Evolutionary conservation across 441 rosid genomes (phyloP).

Genomic region (Erysimum pusillum): DNA sequence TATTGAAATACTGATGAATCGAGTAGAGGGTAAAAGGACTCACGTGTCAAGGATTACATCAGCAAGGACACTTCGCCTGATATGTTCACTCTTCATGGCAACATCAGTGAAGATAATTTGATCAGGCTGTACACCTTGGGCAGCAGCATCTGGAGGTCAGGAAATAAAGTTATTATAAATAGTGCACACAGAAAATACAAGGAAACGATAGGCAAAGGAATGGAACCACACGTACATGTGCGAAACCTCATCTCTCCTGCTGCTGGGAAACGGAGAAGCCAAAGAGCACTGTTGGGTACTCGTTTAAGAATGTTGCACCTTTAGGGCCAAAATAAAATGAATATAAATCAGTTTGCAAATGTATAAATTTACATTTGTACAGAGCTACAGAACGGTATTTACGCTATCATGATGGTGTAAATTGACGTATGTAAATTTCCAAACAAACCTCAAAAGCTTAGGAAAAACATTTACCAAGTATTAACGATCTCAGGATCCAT

Average conservation of each 20-base stretch:
- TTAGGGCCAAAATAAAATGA: neutral
- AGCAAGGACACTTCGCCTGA: constrained; percentile 94
- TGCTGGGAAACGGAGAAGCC: constrained; percentile 99
- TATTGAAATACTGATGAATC: constrained; percentile 1
- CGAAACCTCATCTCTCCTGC: constrained; percentile 97
- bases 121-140: constrained; percentile 88
- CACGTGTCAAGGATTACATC: constrained; percentile 98
- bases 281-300: constrained; percentile 93
- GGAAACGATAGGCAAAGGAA: constrained; percentile 4
- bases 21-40: constrained; percentile 18
- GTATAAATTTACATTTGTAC: constrained; percentile 10
- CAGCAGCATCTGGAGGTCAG: constrained; percentile 74
- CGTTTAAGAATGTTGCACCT: constrained; percentile 99
- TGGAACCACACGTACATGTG: constrained; percentile 61
- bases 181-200: constrained; percentile 10
- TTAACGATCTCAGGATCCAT: constrained; percentile 97
- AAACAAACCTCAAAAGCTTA: constrained; percentile 15
- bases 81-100: constrained; percentile 97
- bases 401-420: neutral
- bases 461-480: constrained; percentile 70
- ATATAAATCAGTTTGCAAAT: constrained; percentile 7
- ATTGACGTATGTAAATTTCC: neutral
- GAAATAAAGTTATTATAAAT: constrained; percentile 4
- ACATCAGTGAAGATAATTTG: constrained; percentile 98
- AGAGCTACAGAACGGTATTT: neutral